Percentiles rank a stretch among this genome's conserved stretches.
These are phyloP conservation scores for Syzygium aqueum DNA, from an alignment of 345 rosid species.

Conservation along the genomic window DNA sequence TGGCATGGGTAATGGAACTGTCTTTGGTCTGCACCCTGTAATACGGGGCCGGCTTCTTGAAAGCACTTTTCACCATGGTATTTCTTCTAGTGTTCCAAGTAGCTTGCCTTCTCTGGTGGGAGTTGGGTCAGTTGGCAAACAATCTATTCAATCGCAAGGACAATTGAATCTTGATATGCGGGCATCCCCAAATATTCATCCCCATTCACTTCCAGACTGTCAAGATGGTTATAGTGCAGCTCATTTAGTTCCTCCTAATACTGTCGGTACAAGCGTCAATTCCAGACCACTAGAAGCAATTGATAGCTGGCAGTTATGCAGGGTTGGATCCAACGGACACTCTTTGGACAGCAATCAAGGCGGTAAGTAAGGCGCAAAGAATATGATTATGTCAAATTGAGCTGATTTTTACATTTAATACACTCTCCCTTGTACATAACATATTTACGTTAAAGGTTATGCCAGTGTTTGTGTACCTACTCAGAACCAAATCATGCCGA, in stretches of 20 bases:
- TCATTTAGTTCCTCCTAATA: conserved; percentile 15
- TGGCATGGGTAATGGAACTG: conserved; percentile 17
- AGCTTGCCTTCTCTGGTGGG: conserved; percentile 31
- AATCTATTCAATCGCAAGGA: conserved; percentile 16
- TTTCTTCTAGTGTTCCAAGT: conserved; percentile 38
- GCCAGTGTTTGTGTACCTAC: neutral
- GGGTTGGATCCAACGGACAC: conserved; percentile 26
- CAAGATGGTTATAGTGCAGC: conserved; percentile 26
- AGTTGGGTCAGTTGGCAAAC: conserved; percentile 21
- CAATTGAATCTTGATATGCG: conserved; percentile 19
- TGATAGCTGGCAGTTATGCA: conserved; percentile 19
- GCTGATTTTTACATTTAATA: neutral
- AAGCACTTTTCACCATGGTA: conserved; percentile 21
- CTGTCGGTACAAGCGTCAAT: conserved; percentile 16
- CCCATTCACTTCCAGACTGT: conserved; percentile 44
- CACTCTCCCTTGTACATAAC: neutral
- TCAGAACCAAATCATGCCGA: neutral
- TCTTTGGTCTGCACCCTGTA: conserved; percentile 18
- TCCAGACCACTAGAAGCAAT: conserved; percentile 24
- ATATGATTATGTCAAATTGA: neutral
- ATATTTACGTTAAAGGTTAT: neutral
- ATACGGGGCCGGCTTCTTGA: conserved; percentile 16
- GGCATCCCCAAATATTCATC: conserved; percentile 23
- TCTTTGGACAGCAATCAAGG: conserved; percentile 31
- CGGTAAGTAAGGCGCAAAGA: conserved; percentile 18